Evolutionary conservation across 148 eudicot species (phyloP).

Genomic region (Agrostemma githago): DNA sequence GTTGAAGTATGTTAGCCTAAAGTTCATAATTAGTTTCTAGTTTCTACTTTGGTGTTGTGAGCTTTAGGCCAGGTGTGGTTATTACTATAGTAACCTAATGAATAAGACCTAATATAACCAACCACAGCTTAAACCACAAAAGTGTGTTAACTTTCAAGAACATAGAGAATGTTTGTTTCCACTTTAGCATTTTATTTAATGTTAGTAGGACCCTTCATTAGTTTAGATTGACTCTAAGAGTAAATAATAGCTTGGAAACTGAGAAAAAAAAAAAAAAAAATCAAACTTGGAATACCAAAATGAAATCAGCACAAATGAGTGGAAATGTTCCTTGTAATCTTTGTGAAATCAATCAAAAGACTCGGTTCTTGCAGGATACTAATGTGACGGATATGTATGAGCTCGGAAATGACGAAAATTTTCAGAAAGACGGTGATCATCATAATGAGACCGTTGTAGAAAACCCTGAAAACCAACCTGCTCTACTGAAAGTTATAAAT

Average conservation of each 20-base stretch:
- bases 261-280: not conserved
- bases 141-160: not conserved
- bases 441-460: not conserved
- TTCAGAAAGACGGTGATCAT: not conserved
- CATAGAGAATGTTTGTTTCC: not conserved
- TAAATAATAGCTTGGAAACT: not conserved
- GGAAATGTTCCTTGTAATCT: not conserved
- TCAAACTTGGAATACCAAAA: not conserved
- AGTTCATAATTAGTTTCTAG: not conserved
- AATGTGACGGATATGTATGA: too few relatives aligned
- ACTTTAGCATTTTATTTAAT: not conserved
- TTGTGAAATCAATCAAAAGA: not conserved
- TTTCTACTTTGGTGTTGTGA: not conserved
- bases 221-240: not conserved
- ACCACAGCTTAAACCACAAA: not conserved
- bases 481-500: not conserved
- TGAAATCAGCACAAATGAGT: not conserved
- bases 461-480: not conserved
- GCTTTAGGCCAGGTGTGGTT: not conserved
- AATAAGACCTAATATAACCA: not conserved
- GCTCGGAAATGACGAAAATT: too few relatives aligned
- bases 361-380: not conserved
- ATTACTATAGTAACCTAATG: not conserved
- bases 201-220: not conserved
- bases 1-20: too few relatives aligned